Evolutionary conservation across 176 grass and related monocot species (phyloP).

Genomic region (Musa troglodytarum): DNA sequence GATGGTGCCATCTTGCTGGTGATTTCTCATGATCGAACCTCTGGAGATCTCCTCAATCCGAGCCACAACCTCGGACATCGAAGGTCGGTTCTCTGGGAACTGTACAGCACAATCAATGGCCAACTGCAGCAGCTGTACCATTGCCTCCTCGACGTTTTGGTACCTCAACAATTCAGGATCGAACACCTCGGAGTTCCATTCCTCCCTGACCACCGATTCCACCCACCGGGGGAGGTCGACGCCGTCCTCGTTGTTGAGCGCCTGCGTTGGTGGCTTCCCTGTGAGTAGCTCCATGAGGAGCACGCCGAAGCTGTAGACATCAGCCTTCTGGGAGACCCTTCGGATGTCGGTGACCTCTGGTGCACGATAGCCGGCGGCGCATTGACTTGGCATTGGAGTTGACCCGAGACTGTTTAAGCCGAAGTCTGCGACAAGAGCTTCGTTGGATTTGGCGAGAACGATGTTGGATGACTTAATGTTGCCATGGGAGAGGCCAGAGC

Average conservation of each 20-base stretch:
- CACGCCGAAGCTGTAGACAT: slow-evolving; percentile 2
- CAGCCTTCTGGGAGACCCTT: slow-evolving; percentile 14
- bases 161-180: background rate
- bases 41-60: slow-evolving; percentile 44
- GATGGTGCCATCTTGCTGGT: background rate
- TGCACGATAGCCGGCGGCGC: slow-evolving; percentile 41
- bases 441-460: slow-evolving; percentile 20
- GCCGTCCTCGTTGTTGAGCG: background rate
- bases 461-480: slow-evolving; percentile 69
- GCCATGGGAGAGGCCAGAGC: slow-evolving; percentile 37
- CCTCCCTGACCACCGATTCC: background rate
- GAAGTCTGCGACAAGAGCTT: slow-evolving; percentile 37
- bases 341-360: slow-evolving; percentile 50
- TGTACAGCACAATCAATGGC: slow-evolving; percentile 63
- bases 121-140: slow-evolving; percentile 59
- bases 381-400: slow-evolving; percentile 10
- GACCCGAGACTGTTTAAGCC: slow-evolving; percentile 36
- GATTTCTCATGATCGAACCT: background rate
- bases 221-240: background rate
- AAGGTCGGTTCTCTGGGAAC: slow-evolving; percentile 34
- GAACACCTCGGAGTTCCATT: background rate
- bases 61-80: slow-evolving; percentile 40
- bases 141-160: slow-evolving; percentile 37
- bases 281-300: slow-evolving; percentile 6
- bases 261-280: slow-evolving; percentile 32